Percentiles rank a stretch among this genome's conserved stretches.
Conservation (phyloP, 768 basidiomycete species). For the Podaxis sp. region DNA sequence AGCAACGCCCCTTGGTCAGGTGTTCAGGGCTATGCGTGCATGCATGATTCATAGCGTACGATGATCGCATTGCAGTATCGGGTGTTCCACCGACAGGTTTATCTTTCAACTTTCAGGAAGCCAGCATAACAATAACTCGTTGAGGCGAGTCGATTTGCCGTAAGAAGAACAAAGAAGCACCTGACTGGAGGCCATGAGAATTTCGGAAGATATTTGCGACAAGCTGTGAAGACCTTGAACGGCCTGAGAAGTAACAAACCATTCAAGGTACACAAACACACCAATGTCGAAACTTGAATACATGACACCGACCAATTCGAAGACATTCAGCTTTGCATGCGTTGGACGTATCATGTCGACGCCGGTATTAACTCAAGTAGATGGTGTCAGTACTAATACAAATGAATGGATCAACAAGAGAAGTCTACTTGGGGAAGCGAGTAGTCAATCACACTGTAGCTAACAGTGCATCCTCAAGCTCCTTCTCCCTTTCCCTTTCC, state of each 20-base stretch:
- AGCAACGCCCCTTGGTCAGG: too few relatives aligned
- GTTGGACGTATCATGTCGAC: neutral
- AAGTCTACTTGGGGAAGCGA: neutral
- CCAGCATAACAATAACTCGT: neutral
- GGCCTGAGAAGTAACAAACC: neutral
- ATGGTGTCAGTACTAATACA: neutral
- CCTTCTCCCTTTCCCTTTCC: constrained; percentile 38
- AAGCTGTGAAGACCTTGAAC: neutral
- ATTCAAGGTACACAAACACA: neutral
- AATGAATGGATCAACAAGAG: neutral
- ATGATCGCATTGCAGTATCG: neutral
- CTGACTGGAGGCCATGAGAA: neutral
- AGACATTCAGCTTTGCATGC: neutral
- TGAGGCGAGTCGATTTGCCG: neutral
- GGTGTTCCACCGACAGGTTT: neutral
- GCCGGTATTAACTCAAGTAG: neutral
- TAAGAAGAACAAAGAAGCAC: neutral
- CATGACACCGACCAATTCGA: neutral
- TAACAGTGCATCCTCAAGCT: constrained; percentile 67
- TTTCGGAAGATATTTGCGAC: neutral
- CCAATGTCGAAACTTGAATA: neutral
- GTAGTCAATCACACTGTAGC: constrained; percentile 38
- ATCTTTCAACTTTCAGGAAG: neutral
- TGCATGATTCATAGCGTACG: neutral
- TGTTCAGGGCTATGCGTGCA: neutral